phyloP scores from a whole-genome alignment of 345 rosid genomes.

The Salix koriyanagi region DNA sequence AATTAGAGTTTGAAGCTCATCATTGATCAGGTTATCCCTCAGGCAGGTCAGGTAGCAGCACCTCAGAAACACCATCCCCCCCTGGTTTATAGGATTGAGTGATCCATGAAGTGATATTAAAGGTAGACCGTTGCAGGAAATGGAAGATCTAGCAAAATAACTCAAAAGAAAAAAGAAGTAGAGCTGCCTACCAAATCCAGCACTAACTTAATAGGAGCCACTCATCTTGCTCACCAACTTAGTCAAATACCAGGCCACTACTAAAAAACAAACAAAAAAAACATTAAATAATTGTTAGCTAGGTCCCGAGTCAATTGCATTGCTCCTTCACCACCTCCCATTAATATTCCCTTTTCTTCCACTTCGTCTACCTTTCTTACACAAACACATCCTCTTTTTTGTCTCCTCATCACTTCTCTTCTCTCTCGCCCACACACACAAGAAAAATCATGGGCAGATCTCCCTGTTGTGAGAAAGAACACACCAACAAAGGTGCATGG shows the following conservation, averaged over 20 bases:
- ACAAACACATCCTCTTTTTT: neutral
- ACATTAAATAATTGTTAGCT: neutral
- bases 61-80: neutral
- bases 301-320: conserved; percentile 34
- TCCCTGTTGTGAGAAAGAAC: conserved; percentile 64
- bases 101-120: neutral
- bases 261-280: neutral
- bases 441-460: conserved; percentile 38
- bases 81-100: neutral
- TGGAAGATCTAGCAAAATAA: neutral
- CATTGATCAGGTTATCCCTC: neutral
- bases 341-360: conserved; percentile 20
- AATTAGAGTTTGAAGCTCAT: too few species aligned
- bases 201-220: conserved; percentile 40
- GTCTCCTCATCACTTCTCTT: neutral
- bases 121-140: neutral
- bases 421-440: neutral
- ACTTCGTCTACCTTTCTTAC: neutral
- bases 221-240: conserved; percentile 44
- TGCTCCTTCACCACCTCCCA: conserved; percentile 6
- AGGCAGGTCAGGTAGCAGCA: neutral
- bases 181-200: conserved; percentile 46
- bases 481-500: conserved; percentile 62
- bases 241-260: conserved; percentile 26
- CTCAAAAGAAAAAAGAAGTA: conserved; percentile 13